Conservation (phyloP, 2,329 filamentous ascomycete genomes). For the Paraphaeosphaeria minitans region DNA sequence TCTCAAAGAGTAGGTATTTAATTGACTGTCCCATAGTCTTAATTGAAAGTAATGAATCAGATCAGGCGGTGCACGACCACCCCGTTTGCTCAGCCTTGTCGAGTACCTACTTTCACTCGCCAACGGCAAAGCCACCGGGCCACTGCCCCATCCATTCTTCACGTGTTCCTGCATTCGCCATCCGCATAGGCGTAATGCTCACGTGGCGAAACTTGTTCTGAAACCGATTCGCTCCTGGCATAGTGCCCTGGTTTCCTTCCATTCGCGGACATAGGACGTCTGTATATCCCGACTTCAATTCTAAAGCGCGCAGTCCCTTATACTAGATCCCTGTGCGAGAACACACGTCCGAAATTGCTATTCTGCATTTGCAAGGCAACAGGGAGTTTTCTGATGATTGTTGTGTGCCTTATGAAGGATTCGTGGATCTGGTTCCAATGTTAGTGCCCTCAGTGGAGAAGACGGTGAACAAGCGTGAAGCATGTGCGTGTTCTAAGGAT, state of each 20-base stretch:
- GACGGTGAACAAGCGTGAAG: not conserved
- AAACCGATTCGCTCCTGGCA: not conserved
- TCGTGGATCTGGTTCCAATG: not conserved
- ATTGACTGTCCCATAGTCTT: no score
- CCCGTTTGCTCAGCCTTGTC: not conserved
- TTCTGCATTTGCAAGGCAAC: no score
- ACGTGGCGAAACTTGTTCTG: not conserved
- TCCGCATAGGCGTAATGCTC: not conserved
- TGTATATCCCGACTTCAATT: no score
- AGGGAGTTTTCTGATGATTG: no score
- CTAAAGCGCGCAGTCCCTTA: no score
- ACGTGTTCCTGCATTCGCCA: not conserved
- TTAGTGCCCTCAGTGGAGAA: not conserved
- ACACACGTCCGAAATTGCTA: no score
- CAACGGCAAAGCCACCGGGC: not conserved
- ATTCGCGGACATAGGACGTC: no score
- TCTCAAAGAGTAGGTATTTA: no score
- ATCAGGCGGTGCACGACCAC: not conserved
- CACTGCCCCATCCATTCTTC: not conserved
- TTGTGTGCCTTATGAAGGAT: no score
- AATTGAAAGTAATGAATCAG: no score
- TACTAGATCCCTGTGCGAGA: no score
- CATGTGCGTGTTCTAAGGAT: not conserved
- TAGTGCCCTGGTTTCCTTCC: not conserved
- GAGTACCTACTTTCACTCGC: not conserved